A percentile compares a stretch with the other conserved stretches of the same genome.
phyloP scores from a whole-genome alignment of 2,329 filamentous ascomycete species.

The Claviceps sp. region DNA sequence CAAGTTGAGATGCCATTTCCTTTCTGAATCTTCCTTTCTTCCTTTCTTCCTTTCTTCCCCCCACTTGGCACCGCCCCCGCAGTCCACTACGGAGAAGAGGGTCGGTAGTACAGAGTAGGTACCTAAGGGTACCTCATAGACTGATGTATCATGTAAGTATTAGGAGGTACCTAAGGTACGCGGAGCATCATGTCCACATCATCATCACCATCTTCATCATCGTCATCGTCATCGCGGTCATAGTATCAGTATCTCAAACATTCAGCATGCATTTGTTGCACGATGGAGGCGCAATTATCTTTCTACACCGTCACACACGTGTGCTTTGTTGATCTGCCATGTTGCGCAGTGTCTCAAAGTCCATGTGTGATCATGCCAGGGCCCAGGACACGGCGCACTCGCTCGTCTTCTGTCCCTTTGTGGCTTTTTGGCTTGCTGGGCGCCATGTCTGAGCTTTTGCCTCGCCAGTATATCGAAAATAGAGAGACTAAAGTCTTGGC shows the following conservation, averaged over 20 bases:
- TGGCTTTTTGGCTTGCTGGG: not conserved
- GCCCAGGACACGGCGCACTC: not conserved
- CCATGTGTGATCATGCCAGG: not conserved
- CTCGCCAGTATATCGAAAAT: not conserved
- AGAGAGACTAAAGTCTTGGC: not conserved
- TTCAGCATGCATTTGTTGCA: not conserved
- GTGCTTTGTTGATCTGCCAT: not conserved
- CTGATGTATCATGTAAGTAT: too few relatives aligned
- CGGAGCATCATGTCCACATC: not conserved
- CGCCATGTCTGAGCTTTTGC: not conserved
- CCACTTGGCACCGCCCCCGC: not conserved
- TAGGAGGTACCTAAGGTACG: not conserved
- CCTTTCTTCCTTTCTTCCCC: not conserved
- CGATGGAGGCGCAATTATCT: not conserved
- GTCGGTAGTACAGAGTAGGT: not conserved
- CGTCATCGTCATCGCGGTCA: not conserved
- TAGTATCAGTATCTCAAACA: too few relatives aligned
- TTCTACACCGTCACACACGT: not conserved
- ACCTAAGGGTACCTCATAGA: too few relatives aligned
- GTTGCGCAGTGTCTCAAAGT: not conserved
- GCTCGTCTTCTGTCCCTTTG: not conserved
- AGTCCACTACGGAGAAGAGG: not conserved
- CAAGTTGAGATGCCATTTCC: not conserved
- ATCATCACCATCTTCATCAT: not conserved
- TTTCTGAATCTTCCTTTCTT: not conserved